Conservation (phyloP, 2,329 filamentous ascomycete genomes). For the Tolypocladium tundrense region DNA sequence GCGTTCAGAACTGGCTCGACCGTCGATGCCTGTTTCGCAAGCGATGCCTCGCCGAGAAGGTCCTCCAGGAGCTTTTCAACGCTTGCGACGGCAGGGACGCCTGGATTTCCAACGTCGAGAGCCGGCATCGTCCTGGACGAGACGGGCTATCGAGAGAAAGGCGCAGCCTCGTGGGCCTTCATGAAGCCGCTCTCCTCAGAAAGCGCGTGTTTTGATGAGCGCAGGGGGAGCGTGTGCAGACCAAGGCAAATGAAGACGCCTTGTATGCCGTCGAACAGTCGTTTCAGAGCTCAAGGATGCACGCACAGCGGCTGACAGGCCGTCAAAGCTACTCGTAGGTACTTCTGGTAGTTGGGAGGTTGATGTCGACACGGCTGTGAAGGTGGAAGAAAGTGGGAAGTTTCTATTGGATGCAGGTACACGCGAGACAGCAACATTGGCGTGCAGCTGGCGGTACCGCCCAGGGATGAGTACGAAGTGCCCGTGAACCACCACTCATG, state of each 20-base stretch:
- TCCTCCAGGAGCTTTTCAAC: conserved; percentile 44
- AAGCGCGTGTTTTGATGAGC: not conserved
- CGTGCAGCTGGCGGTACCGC: not conserved
- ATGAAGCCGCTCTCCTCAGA: not conserved
- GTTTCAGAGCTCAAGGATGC: not conserved
- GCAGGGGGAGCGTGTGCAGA: not conserved
- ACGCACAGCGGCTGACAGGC: not conserved
- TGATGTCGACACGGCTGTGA: not conserved
- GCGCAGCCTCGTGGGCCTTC: not conserved
- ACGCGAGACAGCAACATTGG: not conserved
- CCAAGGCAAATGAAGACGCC: not conserved
- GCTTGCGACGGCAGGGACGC: conserved; percentile 41
- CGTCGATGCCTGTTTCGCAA: conserved; percentile 45
- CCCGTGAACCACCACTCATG: not conserved
- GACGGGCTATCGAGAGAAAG: not conserved
- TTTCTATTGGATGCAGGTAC: not conserved
- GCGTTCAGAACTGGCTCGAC: conserved; percentile 71
- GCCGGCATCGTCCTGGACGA: conserved; percentile 35
- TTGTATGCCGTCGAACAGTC: not conserved
- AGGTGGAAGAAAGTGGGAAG: not conserved
- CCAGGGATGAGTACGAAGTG: not conserved
- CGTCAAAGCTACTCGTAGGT: not conserved
- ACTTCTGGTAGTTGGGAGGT: not conserved
- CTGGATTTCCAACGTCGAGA: conserved; percentile 31
- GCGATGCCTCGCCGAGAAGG: conserved; percentile 48